Evolutionary conservation across 179 eudicot species (phyloP).

Genomic region (Silene coronaria): DNA sequence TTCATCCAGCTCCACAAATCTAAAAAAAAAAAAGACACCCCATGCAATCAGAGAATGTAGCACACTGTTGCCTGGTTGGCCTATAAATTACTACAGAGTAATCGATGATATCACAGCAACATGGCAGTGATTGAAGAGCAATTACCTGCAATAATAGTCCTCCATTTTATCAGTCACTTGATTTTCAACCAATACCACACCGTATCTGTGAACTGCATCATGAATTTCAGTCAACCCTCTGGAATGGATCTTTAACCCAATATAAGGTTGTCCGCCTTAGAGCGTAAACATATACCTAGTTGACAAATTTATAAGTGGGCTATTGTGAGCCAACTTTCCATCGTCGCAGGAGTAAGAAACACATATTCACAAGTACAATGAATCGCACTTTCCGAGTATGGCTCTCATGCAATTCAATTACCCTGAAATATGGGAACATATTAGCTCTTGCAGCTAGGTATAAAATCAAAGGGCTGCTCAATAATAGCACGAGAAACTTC

Average conservation of each 20-base stretch:
- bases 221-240: too few species aligned
- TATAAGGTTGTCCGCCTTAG: background rate
- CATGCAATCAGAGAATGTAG: background rate
- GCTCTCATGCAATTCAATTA: background rate
- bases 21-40: background rate
- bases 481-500: background rate
- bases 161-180: background rate
- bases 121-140: background rate
- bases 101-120: background rate
- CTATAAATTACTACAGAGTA: background rate
- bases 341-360: background rate
- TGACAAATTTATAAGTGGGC: background rate
- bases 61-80: background rate
- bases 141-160: slow-evolving; percentile 4
- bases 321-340: background rate
- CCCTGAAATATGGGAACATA: background rate
- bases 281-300: background rate
- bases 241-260: too few species aligned
- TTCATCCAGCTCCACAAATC: background rate
- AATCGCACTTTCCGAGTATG: too few species aligned
- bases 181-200: background rate
- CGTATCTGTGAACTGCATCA: background rate
- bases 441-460: background rate
- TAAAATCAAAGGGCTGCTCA: background rate
- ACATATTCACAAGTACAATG: background rate